Conservation (phyloP, 2,329 filamentous ascomycete species). For the Trichoderma citrinoviride region DNA sequence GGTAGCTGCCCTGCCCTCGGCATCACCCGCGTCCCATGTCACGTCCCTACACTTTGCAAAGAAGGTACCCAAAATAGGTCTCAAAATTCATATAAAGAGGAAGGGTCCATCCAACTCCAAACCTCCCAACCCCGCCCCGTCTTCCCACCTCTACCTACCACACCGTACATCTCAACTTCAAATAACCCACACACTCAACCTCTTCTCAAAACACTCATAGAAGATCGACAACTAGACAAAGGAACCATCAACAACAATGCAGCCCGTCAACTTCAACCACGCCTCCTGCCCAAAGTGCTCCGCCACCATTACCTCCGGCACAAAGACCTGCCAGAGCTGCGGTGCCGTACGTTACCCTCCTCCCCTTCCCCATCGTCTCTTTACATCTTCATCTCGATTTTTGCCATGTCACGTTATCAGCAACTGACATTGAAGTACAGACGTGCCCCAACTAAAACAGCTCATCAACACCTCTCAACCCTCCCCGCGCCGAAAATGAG, state of each 20-base stretch:
- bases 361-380: neutral
- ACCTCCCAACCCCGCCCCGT: no score
- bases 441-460: constrained; percentile 34
- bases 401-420: neutral
- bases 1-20: no score
- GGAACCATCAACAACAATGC: constrained; percentile 28
- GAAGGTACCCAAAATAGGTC: no score
- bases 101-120: neutral
- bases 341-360: constrained; percentile 51
- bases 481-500: neutral
- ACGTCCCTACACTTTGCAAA: no score
- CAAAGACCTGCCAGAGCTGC: constrained; percentile 56
- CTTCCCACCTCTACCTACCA: no score
- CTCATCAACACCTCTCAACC: neutral
- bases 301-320: constrained; percentile 41
- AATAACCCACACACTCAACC: no score
- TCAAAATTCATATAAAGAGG: no score
- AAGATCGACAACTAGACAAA: no score
- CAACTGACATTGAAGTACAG: constrained; percentile 26
- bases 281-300: constrained; percentile 57
- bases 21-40: no score
- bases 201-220: no score
- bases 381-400: no score
- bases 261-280: constrained; percentile 38
- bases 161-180: no score